Conservation (phyloP, 148 eudicot species). For the Camellia sinensis region DNA sequence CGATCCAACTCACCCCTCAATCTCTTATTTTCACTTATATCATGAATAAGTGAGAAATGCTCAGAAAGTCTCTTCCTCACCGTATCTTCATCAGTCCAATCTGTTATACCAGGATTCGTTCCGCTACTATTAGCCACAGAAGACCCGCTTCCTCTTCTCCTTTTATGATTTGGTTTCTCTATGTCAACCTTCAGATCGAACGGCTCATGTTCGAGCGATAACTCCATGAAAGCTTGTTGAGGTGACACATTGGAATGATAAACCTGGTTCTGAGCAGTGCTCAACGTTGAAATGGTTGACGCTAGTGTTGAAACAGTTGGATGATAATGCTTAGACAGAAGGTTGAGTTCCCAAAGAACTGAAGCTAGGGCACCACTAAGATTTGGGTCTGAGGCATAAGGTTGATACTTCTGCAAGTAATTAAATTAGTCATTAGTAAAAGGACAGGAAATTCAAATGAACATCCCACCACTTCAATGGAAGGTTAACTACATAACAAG, state of each 20-base stretch:
- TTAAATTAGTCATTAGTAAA: neutral
- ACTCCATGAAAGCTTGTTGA: slow-evolving; percentile 66
- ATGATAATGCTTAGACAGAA: slow-evolving; percentile 75
- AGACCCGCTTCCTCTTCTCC: slow-evolving; percentile 36
- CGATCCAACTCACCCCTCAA: slow-evolving; percentile 57
- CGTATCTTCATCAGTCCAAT: slow-evolving; percentile 43
- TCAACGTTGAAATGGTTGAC: slow-evolving; percentile 60
- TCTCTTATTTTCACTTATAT: slow-evolving; percentile 58
- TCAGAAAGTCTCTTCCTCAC: slow-evolving; percentile 64
- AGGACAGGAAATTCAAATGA: neutral
- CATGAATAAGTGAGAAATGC: slow-evolving; percentile 55
- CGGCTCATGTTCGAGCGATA: slow-evolving; percentile 54
- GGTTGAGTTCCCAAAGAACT: slow-evolving; percentile 91
- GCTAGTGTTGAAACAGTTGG: slow-evolving; percentile 72
- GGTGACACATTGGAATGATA: slow-evolving; percentile 59
- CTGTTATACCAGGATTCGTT: slow-evolving; percentile 13
- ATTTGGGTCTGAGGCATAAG: slow-evolving; percentile 81
- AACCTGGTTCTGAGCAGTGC: slow-evolving; percentile 50
- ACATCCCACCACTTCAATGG: neutral
- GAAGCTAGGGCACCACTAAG: slow-evolving; percentile 93
- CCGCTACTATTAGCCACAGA: slow-evolving; percentile 17
- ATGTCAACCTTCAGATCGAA: slow-evolving; percentile 30
- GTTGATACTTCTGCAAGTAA: slow-evolving; percentile 73
- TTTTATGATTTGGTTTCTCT: slow-evolving; percentile 46
- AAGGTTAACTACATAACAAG: neutral